Conservation (phyloP, 2,329 filamentous ascomycete genomes). For the Aspergillus awamori region DNA sequence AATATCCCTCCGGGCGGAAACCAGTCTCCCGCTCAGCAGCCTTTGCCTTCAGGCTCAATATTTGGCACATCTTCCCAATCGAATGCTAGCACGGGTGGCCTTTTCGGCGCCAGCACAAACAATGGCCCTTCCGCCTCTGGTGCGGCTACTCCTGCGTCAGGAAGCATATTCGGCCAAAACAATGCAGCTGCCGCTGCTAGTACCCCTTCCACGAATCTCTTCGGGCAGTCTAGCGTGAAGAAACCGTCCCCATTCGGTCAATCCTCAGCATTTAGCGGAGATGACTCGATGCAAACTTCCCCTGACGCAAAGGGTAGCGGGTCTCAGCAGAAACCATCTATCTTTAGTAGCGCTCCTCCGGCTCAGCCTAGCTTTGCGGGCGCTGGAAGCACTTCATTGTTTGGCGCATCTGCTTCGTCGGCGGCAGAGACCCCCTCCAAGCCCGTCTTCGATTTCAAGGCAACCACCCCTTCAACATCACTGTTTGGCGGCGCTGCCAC, state of each 20-base stretch:
- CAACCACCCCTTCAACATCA: constrained; percentile 23
- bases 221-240: constrained; percentile 26
- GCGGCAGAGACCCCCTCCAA: constrained; percentile 24
- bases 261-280: constrained; percentile 23
- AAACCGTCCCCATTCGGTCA: constrained; percentile 33
- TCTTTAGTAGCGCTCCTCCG: constrained; percentile 26
- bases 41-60: constrained; percentile 23
- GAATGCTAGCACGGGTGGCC: constrained; percentile 17
- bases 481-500: constrained; percentile 34
- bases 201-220: constrained; percentile 24
- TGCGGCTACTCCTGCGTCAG: constrained; percentile 22
- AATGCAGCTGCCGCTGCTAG: constrained; percentile 17
- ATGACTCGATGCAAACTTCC: constrained; percentile 40
- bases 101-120: constrained; percentile 23
- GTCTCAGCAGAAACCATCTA: constrained; percentile 21
- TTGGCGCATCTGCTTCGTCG: constrained; percentile 23
- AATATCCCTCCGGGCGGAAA: constrained; percentile 28
- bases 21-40: constrained; percentile 26
- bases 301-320: constrained; percentile 31
- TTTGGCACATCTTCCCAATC: constrained; percentile 25
- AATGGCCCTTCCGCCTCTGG: constrained; percentile 16
- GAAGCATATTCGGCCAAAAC: constrained; percentile 28
- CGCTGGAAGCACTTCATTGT: constrained; percentile 21
- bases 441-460: constrained; percentile 27
- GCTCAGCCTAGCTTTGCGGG: constrained; percentile 23